Evolutionary conservation across 306 rosid genomes (phyloP), one percentile per base, ranked within the genome.

Genomic region (Quercus alba): DNA sequence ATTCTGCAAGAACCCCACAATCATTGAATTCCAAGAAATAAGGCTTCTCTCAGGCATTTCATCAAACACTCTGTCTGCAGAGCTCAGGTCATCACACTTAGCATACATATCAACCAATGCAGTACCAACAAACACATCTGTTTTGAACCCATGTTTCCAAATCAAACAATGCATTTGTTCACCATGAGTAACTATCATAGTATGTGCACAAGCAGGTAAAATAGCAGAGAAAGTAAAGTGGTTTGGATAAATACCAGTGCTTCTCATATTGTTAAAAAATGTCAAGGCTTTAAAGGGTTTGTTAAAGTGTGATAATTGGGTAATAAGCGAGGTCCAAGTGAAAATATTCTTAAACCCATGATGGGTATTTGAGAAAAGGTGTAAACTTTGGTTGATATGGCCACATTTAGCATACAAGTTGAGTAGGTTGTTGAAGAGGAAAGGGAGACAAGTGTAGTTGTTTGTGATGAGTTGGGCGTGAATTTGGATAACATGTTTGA

Each of bases 61-160:
- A 19, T 82, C 95, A 67, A 91, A 89, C 86, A 89, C 89, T 70
- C 72, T 87, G 83, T 84, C 77, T 0, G 91, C 95, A 3, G 59
- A 63, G 4, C 17, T 41, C 80, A 89, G 28, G 23, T 77, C 72
- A 19, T 38, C 59, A 58, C 92, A 85, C 51, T 87, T 80, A 0
- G 89, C 91, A 76, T 91, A 85, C 92, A 87, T 87, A 69, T 75
- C 87, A 14, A 84, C 59, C 78, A 91, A 81, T 31, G 91, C 91
- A 59, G 82, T 78, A 26, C 75, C 81, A 57, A 91, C 89, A 79
- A 87, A 88, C 1, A 82, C 73, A 61, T 87, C 87, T 4, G 81
- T 58, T 17, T 72, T 58, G 70, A 74, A 82, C 30, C 89, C 87
- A 21, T 80, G 90, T 79, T 87, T 87, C 78, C 74, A 72, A 57